These are phyloP conservation scores for Daldinia sp. DNA, from an alignment of 2,329 filamentous ascomycete species.

Conservation along the genomic window DNA sequence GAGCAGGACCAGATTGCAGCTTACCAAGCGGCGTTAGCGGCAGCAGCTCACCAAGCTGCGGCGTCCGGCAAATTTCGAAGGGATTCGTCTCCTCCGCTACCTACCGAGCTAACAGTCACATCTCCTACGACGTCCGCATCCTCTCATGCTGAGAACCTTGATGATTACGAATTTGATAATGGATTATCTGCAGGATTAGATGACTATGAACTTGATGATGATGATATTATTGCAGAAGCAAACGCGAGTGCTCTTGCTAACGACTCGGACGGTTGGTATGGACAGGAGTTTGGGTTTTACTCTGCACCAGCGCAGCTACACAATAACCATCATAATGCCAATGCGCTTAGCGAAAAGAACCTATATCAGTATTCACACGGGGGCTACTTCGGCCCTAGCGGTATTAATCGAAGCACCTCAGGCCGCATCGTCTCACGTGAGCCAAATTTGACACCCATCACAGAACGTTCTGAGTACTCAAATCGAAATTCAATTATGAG, in stretches of 20 bases:
- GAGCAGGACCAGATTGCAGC: slow-evolving; percentile 58
- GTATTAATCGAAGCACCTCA: slow-evolving; percentile 73
- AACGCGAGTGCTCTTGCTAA: slow-evolving; percentile 93
- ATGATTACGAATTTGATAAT: slow-evolving; percentile 67
- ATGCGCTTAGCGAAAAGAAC: slow-evolving; percentile 48
- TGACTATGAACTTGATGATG: slow-evolving; percentile 78
- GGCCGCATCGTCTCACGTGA: slow-evolving; percentile 80
- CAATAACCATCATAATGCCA: slow-evolving; percentile 35
- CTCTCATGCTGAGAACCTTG: slow-evolving; percentile 37
- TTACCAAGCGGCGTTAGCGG: slow-evolving; percentile 85
- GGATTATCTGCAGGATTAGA: slow-evolving; percentile 56
- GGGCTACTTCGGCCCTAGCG: slow-evolving; percentile 86
- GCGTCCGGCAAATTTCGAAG: slow-evolving; percentile 78
- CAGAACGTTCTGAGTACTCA: slow-evolving; percentile 93
- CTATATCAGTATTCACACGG: slow-evolving; percentile 75
- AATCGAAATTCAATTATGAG: slow-evolving; percentile 92
- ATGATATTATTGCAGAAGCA: slow-evolving; percentile 91
- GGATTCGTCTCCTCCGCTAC: slow-evolving; percentile 56
- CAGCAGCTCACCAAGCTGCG: slow-evolving; percentile 79
- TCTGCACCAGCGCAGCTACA: slow-evolving; percentile 61
- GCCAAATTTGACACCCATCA: slow-evolving; percentile 94
- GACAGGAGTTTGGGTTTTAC: slow-evolving; percentile 96
- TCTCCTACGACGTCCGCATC: slow-evolving; percentile 48
- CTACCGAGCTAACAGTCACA: slow-evolving; percentile 48
- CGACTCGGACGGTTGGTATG: slow-evolving; percentile 93